Conservation (phyloP, 164 flowering plant species). For the Macadamia tetraphylla region DNA sequence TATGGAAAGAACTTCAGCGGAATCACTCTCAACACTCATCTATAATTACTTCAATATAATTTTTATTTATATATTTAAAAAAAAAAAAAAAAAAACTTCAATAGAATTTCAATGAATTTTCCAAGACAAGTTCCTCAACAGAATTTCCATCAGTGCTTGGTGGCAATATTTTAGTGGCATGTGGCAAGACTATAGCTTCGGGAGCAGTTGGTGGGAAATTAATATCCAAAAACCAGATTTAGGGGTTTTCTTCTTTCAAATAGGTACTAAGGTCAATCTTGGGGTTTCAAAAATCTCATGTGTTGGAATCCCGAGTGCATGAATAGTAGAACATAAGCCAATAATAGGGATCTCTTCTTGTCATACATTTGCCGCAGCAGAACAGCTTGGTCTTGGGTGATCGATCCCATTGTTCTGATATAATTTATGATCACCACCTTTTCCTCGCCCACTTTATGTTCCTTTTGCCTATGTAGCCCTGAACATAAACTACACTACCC, state of each 20-base stretch:
- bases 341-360: conserved; percentile 30
- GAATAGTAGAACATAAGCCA: conserved; percentile 29
- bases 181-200: conserved; percentile 25
- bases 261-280: conserved; percentile 49
- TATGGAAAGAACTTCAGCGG: too few species aligned
- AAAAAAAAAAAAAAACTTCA: too few species aligned
- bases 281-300: conserved; percentile 89
- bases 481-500: conserved; percentile 70
- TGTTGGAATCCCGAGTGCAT: conserved; percentile 76
- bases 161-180: conserved; percentile 23
- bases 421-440: conserved; percentile 72
- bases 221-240: conserved; percentile 74
- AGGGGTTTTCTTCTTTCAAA: conserved; percentile 36
- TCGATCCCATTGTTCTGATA: conserved; percentile 40
- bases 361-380: conserved; percentile 25
- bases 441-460: conserved; percentile 78
- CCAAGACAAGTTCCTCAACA: conserved; percentile 19
- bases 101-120: conserved; percentile 16
- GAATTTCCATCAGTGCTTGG: conserved; percentile 37
- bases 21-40: too few species aligned
- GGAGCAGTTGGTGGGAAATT: conserved; percentile 71
- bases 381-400: conserved; percentile 36
- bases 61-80: too few species aligned
- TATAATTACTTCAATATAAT: too few species aligned
- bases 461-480: conserved; percentile 65